Base-by-base conservation (phyloP, 2,329 filamentous ascomycete species). In the Calonectria naviculata region DNA sequence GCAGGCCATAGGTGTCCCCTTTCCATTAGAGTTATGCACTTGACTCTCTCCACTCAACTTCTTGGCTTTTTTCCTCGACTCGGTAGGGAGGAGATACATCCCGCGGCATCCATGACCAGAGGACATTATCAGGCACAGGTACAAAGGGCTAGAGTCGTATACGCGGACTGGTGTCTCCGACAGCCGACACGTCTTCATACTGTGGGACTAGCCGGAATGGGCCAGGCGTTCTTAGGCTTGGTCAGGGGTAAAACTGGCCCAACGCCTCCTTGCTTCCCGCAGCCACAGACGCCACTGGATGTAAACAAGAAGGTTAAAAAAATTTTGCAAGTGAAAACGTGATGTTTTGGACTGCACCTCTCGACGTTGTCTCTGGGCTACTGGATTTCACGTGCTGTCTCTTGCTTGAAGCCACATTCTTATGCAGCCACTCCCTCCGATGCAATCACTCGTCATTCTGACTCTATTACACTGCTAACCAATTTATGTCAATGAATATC, bases 1-100 rank as follows among this genome's bases (percentile, higher is more conserved):
- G 24, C 31, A 54, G 28, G 36, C 47, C 47, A 64, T 44, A 46
- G 41, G 26, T 28, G 19, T 56, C 38, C 65, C 63, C 69, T 44
- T 62, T 67, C 49, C 65, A 65, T 68, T 71, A 71, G 44, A 71
- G 69, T 68, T 71, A 29, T 64, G 63, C 54, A 68, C 69, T 71
- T 67, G 68, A 65, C 68, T 68, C 31, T 65, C 28, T 36, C 56
- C 68, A 41, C 62, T 60, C 21, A 46, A 46, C 17, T 26, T n/a
- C 56, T 61, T 36, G 54, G 54, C 60, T 26, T 54, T 13, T 46
- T 54, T 13, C 38, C 26, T 60, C 29, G 29, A 56, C 31, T 34
- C 15, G 46, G 46, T n/a, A 54, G 31, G 34, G 21, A 56, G 34
- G 21, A 56, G 38, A 21, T 52, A 38, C 47, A 44, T 47, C 24